A percentile compares a stretch with the other conserved stretches of the same genome.
phyloP scores from a whole-genome alignment of 1,284 basidiomycete genomes.

The Hemileia vastatrix region DNA sequence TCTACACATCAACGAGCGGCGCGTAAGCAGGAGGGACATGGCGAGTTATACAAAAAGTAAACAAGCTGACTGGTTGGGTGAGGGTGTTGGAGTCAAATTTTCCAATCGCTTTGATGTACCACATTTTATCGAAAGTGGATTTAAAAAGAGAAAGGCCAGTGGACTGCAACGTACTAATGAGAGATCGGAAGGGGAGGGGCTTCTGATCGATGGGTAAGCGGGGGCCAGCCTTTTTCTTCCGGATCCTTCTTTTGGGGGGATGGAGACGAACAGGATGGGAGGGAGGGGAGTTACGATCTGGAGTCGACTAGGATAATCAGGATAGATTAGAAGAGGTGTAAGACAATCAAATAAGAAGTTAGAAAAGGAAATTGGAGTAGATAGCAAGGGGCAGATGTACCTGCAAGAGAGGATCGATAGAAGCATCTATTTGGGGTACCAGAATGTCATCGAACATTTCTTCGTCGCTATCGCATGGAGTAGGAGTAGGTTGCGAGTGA shows the following conservation, averaged over 20 bases:
- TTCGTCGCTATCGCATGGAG: too few species aligned
- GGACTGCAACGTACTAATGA: constrained; percentile 6
- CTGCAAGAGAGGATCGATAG: not conserved
- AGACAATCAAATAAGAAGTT: not conserved
- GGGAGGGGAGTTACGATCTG: not conserved
- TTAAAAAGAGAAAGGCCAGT: constrained; percentile 6
- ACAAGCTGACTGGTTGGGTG: constrained; percentile 15
- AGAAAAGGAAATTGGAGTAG: not conserved
- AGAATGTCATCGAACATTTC: too few species aligned
- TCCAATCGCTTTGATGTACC: constrained; percentile 10
- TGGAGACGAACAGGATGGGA: not conserved
- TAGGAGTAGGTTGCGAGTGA: not conserved
- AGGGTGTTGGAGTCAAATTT: constrained; percentile 15
- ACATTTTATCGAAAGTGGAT: constrained; percentile 9
- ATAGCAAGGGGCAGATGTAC: not conserved
- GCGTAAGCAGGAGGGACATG: too few species aligned
- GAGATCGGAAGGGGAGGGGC: constrained; percentile 5
- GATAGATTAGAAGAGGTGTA: not conserved
- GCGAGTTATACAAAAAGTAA: too few species aligned
- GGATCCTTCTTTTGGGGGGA: not conserved
- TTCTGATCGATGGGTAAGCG: constrained; percentile 7
- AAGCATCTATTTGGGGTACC: not conserved
- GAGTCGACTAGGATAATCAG: not conserved
- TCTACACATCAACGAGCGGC: too few species aligned
- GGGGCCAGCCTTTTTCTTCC: constrained; percentile 17